Evolutionary conservation across 805 yeast species (phyloP), one percentile per base, ranked within the genome.

Genomic region (Teunomyces kruisii): DNA sequence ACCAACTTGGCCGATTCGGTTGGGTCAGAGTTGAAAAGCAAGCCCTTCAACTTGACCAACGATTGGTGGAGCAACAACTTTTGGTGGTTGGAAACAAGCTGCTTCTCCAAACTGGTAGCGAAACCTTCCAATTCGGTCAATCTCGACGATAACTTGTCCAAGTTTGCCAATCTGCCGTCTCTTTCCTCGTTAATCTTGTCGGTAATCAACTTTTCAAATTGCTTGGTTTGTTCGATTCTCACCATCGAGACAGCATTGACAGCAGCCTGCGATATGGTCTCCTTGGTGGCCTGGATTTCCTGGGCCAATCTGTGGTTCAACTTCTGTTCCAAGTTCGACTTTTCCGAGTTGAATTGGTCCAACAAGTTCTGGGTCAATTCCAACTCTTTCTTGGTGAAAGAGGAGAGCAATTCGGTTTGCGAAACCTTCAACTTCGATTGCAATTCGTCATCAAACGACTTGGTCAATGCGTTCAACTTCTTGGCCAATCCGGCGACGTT

Each of bases 131-230:
- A 73, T 29, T 76, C 74, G 19, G 65, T 71, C 42, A 86, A 70
- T 55, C 81, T 75, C 9, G 68, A 50, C 53, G 78, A 72, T 45
- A 94, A 74, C 45, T 81, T 79, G 28, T 76, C 75, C 57, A 94
- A 74, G 56, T 84, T 75, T 39, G 85, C 75, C 56, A 91, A 78
- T 60, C 94, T 83, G 22, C 90, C 88, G 51, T 83, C 75, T 68
- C 98, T 83, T 73, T 72, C 76, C 39, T 55, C 44, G 50, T 71
- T 66, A 43, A 91, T 77, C 47, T 77, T 77, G 44, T 78, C 75
- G 38, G 75, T 61, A 39, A 89, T 72, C 46, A 79, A 70, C 43
- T 74, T 70, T 50, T 83, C 79, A 61, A 87, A 82, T 58, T 80
- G 82, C 53, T 83, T 78, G 47, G 88, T 80, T 54, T 86, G 84